These are phyloP conservation scores for Grifola frondosa DNA, from an alignment of 1,284 basidiomycete species.

Conservation along the genomic window DNA sequence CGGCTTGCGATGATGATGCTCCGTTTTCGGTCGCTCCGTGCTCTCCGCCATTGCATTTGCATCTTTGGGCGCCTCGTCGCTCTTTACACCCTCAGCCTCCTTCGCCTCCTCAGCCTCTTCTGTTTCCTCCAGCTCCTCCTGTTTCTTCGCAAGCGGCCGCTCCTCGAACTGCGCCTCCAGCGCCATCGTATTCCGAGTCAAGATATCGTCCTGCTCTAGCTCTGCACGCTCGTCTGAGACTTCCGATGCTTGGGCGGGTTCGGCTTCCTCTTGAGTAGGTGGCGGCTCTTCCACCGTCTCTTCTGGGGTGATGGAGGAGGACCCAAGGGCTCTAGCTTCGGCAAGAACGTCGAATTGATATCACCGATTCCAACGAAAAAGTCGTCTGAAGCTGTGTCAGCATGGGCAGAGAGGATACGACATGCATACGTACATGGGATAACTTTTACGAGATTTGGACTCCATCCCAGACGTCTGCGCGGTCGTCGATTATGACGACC, in stretches of 20 bases:
- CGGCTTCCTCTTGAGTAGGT: conserved; percentile 9
- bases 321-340: conserved; percentile 63
- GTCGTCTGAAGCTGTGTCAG: conserved; percentile 64
- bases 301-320: conserved; percentile 28
- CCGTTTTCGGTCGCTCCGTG: conserved; percentile 33
- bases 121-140: conserved; percentile 68
- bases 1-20: conserved; percentile 59
- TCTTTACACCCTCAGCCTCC: conserved; percentile 5
- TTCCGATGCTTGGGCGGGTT: conserved; percentile 9
- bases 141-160: conserved; percentile 85
- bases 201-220: conserved; percentile 50
- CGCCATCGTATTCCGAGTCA: conserved; percentile 64
- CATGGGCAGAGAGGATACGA: not conserved
- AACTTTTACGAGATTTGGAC: conserved; percentile 94
- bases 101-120: conserved; percentile 15
- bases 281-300: conserved; percentile 1
- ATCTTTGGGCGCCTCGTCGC: conserved; percentile 11
- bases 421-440: conserved; percentile 76
- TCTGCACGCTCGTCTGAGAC: conserved; percentile 44
- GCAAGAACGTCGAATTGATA: conserved; percentile 93
- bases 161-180: conserved; percentile 85
- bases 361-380: conserved; percentile 99
- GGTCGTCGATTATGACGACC: conserved; percentile 99
- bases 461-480: conserved; percentile 97
- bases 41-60: conserved; percentile 18